Percentiles rank a stretch among this genome's conserved stretches.
Conservation (phyloP, 2,329 filamentous ascomycete species). For the Aspergillus aculeatus region DNA sequence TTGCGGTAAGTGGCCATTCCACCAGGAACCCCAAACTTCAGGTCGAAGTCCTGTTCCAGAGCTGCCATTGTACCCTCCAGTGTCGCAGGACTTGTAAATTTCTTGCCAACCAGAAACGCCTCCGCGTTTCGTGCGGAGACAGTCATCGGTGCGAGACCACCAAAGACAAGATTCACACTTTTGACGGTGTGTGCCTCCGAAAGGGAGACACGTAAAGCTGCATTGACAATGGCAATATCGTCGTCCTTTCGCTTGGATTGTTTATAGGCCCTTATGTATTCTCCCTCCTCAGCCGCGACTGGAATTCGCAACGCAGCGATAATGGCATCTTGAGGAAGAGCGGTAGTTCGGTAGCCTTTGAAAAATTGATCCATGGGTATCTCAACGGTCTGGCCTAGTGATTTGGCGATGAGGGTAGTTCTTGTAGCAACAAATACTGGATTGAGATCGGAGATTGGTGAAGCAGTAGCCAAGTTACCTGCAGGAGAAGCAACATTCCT, state of each 20-base stretch:
- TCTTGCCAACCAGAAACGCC: constrained; percentile 72
- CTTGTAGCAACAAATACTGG: constrained; percentile 89
- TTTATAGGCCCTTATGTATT: constrained; percentile 89
- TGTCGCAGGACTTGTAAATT: constrained; percentile 75
- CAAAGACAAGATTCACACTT: constrained; percentile 79
- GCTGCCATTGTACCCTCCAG: constrained; percentile 87
- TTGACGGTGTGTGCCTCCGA: constrained; percentile 68
- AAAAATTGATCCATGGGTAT: constrained; percentile 95
- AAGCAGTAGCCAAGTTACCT: constrained; percentile 90
- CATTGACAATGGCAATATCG: constrained; percentile 96
- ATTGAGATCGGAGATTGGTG: constrained; percentile 94
- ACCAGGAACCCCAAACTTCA: constrained; percentile 86
- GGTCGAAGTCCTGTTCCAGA: constrained; percentile 83
- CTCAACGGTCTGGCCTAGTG: constrained; percentile 68
- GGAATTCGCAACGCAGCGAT: constrained; percentile 88
- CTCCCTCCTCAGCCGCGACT: constrained; percentile 68
- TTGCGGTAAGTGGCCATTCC: constrained; percentile 97
- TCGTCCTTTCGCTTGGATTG: constrained; percentile 97
- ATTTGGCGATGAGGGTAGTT: constrained; percentile 77
- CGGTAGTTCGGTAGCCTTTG: constrained; percentile 83
- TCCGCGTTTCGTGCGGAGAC: constrained; percentile 79
- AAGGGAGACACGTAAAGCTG: constrained; percentile 73
- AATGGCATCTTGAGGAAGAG: constrained; percentile 75
- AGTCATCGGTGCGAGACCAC: constrained; percentile 91
- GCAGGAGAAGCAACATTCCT: constrained; percentile 96